phyloP scores from a whole-genome alignment of 2,329 filamentous ascomycete species.

The Pseudocercospora fijiensis region DNA sequence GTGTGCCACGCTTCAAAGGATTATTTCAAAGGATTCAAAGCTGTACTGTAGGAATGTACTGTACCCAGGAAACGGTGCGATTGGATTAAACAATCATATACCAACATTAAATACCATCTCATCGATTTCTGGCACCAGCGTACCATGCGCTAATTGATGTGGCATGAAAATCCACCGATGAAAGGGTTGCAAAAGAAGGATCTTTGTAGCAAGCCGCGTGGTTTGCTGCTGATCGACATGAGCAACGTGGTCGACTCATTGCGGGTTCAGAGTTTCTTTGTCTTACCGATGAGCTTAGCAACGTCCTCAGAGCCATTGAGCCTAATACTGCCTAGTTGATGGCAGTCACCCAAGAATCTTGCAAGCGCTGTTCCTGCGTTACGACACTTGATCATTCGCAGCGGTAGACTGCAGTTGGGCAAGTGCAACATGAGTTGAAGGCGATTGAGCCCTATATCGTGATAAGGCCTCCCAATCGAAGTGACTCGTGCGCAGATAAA shows the following conservation, averaged over 20 bases:
- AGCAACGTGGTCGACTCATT: not conserved
- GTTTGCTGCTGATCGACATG: slow-evolving; percentile 1
- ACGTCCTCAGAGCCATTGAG: not conserved
- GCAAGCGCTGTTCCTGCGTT: not conserved
- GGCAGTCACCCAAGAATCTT: not conserved
- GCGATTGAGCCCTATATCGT: not conserved
- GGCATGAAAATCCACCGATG: not conserved
- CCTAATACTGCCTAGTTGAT: too few species aligned
- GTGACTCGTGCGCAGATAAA: not conserved
- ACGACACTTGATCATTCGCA: too few species aligned
- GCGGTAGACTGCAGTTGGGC: not conserved
- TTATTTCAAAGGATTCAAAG: not conserved
- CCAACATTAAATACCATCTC: too few species aligned
- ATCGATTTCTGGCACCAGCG: not conserved
- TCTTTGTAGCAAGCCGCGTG: not conserved
- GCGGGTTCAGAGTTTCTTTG: not conserved
- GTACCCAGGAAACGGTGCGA: not conserved
- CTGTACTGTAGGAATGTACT: not conserved
- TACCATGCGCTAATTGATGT: not conserved
- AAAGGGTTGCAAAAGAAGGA: not conserved
- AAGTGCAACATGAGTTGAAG: not conserved
- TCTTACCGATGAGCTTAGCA: not conserved
- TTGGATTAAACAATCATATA: not conserved
- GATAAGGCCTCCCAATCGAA: not conserved
- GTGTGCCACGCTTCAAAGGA: not conserved